Evolutionary conservation across 1,139 yeast genomes (phyloP).

Genomic region (Yamadazyma sp.): DNA sequence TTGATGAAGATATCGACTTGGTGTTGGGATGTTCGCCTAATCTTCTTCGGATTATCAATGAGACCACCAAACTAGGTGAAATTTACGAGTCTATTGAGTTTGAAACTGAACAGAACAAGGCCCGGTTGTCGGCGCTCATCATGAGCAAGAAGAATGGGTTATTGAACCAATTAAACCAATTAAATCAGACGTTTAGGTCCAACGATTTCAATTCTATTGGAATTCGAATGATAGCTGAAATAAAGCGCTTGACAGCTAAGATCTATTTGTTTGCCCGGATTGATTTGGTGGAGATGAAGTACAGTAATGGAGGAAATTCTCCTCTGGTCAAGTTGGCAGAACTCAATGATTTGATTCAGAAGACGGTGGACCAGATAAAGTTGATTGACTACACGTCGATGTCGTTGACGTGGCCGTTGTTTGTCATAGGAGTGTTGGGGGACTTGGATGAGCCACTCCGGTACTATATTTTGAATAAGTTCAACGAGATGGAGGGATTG

Average conservation of each 20-base stretch:
- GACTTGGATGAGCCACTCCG: constrained; percentile 27
- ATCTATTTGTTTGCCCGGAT: constrained; percentile 33
- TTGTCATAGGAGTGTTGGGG: constrained; percentile 32
- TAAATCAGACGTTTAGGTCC: constrained; percentile 7
- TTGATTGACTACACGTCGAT: constrained; percentile 22
- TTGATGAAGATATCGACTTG: constrained; percentile 31
- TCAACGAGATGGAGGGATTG: constrained; percentile 30
- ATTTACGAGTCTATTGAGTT: constrained; percentile 29
- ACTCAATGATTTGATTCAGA: constrained; percentile 4
- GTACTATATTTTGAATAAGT: constrained; percentile 32
- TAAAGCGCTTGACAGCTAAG: constrained; percentile 31
- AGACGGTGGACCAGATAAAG: constrained; percentile 10
- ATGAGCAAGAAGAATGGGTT: constrained; percentile 8
- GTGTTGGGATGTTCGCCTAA: constrained; percentile 39
- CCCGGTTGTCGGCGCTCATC: constrained; percentile 8
- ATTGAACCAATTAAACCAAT: constrained; percentile 8
- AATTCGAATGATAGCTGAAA: constrained; percentile 28
- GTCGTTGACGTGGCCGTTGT: constrained; percentile 39
- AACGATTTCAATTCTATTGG: constrained; percentile 7
- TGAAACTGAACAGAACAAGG: constrained; percentile 9
- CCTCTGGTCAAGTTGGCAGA: constrained; percentile 1
- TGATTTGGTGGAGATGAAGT: constrained; percentile 18
- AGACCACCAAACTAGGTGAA: constrained; percentile 33
- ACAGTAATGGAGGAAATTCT: neutral
- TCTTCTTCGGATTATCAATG: constrained; percentile 30